These are phyloP conservation scores for Obelidium mucronatum DNA, from an alignment of 192 early-diverging fungal genomes.

Conservation along the genomic window DNA sequence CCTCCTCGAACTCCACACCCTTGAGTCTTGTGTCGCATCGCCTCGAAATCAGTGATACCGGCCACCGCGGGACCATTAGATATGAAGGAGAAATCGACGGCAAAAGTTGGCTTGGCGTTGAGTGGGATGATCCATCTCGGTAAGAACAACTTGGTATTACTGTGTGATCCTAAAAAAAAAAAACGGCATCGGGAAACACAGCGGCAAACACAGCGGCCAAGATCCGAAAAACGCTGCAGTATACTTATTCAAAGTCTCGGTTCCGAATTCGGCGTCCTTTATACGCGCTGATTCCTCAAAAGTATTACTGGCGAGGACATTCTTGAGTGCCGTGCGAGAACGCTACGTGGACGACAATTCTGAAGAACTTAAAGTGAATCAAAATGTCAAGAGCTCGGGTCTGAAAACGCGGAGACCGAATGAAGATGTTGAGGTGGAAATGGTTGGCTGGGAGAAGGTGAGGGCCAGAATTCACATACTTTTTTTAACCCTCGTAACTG, in stretches of 20 bases:
- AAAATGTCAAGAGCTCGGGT: not conserved
- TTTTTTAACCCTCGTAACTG: conserved; percentile 8
- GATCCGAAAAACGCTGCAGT: not conserved
- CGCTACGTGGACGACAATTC: not conserved
- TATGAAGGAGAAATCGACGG: conserved; percentile 37
- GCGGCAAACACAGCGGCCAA: conserved; percentile 1
- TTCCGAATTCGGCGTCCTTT: conserved; percentile 45
- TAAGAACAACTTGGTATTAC: conserved; percentile 44
- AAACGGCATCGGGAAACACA: not conserved
- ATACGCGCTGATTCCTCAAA: conserved; percentile 3
- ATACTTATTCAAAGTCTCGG: conserved; percentile 39
- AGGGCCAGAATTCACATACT: too few species aligned
- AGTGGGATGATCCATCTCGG: conserved; percentile 51
- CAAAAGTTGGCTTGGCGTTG: conserved; percentile 47
- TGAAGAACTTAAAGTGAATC: not conserved
- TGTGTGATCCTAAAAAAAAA: not conserved
- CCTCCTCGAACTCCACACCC: too few species aligned
- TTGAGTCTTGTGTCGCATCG: not conserved
- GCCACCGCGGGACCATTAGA: conserved; percentile 45
- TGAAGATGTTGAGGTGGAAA: conserved; percentile 49
- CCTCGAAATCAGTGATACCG: not conserved
- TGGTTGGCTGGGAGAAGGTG: conserved; percentile 58
- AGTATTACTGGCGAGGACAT: not conserved
- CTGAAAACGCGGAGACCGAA: not conserved
- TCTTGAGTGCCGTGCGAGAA: not conserved